Conservation (phyloP, 2,329 filamentous ascomycete species). For the Diaporthe helianthi region DNA sequence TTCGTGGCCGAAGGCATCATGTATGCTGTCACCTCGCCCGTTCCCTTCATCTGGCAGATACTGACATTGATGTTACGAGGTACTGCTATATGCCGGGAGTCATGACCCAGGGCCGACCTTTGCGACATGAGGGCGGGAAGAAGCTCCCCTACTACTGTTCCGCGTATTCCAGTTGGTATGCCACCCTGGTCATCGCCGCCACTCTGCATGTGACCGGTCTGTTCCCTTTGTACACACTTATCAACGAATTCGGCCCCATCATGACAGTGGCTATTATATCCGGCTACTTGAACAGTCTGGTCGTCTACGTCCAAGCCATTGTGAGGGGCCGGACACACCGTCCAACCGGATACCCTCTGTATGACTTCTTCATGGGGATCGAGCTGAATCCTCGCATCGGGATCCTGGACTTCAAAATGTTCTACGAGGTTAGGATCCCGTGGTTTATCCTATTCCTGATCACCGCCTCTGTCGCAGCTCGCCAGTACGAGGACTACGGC, state of each 20-base stretch:
- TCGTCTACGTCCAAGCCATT: conserved; percentile 87
- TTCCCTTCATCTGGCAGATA: background rate
- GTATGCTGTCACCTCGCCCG: conserved; percentile 63
- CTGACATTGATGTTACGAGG: background rate
- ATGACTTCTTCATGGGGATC: conserved; percentile 91
- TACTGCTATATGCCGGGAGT: conserved; percentile 77
- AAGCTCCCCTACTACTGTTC: conserved; percentile 96
- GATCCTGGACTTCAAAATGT: conserved; percentile 91
- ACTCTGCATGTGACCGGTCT: conserved; percentile 80
- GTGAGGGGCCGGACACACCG: conserved; percentile 83
- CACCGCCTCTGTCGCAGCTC: conserved; percentile 71
- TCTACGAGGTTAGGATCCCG: conserved; percentile 85
- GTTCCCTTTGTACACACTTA: conserved; percentile 89
- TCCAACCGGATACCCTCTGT: conserved; percentile 84
- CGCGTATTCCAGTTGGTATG: conserved; percentile 85
- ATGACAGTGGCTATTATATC: conserved; percentile 93
- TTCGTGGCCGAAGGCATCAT: conserved; percentile 82
- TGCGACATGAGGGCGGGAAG: conserved; percentile 81
- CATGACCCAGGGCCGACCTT: conserved; percentile 84
- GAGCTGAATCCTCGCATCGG: conserved; percentile 85
- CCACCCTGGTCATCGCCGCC: conserved; percentile 76
- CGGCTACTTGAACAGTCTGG: conserved; percentile 82
- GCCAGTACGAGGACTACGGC: conserved; percentile 78
- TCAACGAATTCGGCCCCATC: conserved; percentile 94
- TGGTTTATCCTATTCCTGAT: conserved; percentile 83